Percentiles rank a stretch among this genome's conserved stretches.
These are phyloP conservation scores for Entomortierella beljakovae DNA, from an alignment of 192 early-diverging fungal species.

Conservation along the genomic window DNA sequence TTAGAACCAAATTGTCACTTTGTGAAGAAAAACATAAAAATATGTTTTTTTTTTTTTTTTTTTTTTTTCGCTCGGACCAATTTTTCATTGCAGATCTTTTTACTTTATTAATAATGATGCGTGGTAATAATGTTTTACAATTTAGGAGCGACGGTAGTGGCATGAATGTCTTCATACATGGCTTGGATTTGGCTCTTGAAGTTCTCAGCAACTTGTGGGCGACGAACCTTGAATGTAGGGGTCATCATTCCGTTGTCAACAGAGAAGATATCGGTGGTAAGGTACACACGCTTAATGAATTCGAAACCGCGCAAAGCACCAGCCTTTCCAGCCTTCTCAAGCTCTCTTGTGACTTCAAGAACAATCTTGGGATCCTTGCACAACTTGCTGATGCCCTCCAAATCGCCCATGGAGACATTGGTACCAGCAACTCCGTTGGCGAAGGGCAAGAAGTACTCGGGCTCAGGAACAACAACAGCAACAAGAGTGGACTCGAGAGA, in stretches of 20 bases:
- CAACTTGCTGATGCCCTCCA: constrained; percentile 59
- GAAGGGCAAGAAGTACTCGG: constrained; percentile 58
- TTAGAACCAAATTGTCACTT: constrained; percentile 27
- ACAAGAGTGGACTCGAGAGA: constrained; percentile 60
- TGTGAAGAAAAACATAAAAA: not conserved
- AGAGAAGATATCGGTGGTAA: constrained; percentile 80
- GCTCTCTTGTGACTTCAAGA: constrained; percentile 62
- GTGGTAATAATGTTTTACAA: constrained; percentile 44
- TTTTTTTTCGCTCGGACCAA: not conserved
- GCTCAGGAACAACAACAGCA: constrained; percentile 66
- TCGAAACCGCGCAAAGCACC: constrained; percentile 77
- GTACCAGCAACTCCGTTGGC: constrained; percentile 55
- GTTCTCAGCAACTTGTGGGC: constrained; percentile 77
- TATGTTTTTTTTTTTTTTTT: not conserved
- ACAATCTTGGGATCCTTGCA: constrained; percentile 61
- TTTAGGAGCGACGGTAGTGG: constrained; percentile 53
- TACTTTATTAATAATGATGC: not conserved
- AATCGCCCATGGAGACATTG: constrained; percentile 34
- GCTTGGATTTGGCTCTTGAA: constrained; percentile 72
- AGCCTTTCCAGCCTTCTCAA: constrained; percentile 67
- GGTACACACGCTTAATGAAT: constrained; percentile 74
- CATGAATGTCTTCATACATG: constrained; percentile 71
- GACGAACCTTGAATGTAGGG: constrained; percentile 92
- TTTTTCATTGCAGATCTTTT: not conserved
- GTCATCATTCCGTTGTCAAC: constrained; percentile 90